Evolutionary conservation across 2,329 filamentous ascomycete genomes (phyloP), one percentile per base, ranked within the genome.

Genomic region (Dryadomyces sulphureus): DNA sequence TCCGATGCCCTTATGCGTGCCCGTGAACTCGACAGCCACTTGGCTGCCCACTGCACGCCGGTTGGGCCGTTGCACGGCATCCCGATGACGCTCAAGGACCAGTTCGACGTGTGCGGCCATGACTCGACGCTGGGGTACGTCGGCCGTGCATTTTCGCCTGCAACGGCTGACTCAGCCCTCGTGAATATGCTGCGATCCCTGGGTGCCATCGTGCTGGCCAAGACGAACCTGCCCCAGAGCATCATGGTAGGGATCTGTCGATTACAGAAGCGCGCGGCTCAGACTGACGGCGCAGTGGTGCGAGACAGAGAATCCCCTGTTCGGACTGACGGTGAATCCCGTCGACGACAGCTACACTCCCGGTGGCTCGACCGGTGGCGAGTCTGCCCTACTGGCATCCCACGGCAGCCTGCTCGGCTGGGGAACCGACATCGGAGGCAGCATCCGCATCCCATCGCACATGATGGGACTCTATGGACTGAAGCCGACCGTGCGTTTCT

Each of bases 381-480:
- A 65, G 46, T 59, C 58, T 2, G 62, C 60, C 0, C 48, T 66
- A 2, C 48, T 62, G n/a, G 57, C 56, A 0, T 50, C 60, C 3
- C 52, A 59, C 1, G 64, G 59, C 2, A 65, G 61, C 4, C 11
- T 41, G 4, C n/a, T 50, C 78, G 77, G 77, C 65, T 70, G 16
- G 60, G 69, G 14, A 55, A 60, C 1, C 41, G 62, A 65, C 36
- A 61, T 64, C 41, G 59, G 49, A 0, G 51, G 50, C 2, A 50
- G 47, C 30, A 52, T 53, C 7, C 49, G 62, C 14, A 54, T 60
- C 1, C 61, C 62, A 0, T 49, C 61, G 1, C 57, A 57, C 0
- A 63, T 61, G 53, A 58, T 56, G 51, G 56, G 54, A 16, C 49
- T 62, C 3, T 63, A 60, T 36, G 55, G 56, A 0, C 43, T 62